Conservation (phyloP, 1,284 basidiomycete species). For the Lignosus rhinocerotis region DNA sequence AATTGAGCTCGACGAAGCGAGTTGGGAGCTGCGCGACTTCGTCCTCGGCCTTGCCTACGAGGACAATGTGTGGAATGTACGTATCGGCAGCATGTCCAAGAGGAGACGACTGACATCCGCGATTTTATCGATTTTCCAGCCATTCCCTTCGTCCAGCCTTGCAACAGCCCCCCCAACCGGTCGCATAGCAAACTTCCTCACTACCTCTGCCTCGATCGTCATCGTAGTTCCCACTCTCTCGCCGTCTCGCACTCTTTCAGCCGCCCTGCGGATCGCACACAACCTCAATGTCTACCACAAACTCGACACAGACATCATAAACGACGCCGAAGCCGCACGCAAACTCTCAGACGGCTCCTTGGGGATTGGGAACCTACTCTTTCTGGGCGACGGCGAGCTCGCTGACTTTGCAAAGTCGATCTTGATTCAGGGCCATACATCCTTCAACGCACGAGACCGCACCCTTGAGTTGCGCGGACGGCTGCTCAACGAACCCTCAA, state of each 20-base stretch:
- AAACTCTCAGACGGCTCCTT: slow-evolving; percentile 26
- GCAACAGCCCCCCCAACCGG: slow-evolving; percentile 42
- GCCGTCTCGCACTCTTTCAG: slow-evolving; percentile 36
- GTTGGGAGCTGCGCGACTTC: slow-evolving; percentile 11
- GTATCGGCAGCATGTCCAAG: not conserved
- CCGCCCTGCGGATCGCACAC: slow-evolving; percentile 68
- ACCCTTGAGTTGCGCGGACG: slow-evolving; percentile 22
- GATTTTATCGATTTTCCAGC: not conserved
- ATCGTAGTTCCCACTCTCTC: slow-evolving; percentile 52
- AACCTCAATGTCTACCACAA: slow-evolving; percentile 69
- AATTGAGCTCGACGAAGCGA: slow-evolving; percentile 6
- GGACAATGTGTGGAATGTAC: slow-evolving; percentile 11
- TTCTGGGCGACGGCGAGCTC: slow-evolving; percentile 42
- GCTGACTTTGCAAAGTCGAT: slow-evolving; percentile 20
- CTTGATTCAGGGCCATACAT: slow-evolving; percentile 29
- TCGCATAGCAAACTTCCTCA: slow-evolving; percentile 65
- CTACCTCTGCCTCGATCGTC: slow-evolving; percentile 49
- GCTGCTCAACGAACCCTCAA: slow-evolving; percentile 8
- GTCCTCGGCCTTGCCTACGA: slow-evolving; percentile 5
- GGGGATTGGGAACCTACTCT: slow-evolving; percentile 55
- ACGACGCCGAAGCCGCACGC: slow-evolving; percentile 42
- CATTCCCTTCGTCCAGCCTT: slow-evolving; percentile 1
- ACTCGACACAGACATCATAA: slow-evolving; percentile 63
- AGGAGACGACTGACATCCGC: not conserved
- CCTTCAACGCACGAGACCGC: slow-evolving; percentile 32